Base-by-base conservation (phyloP, 129 eudicot species). In the Sambucus nigra region DNA sequence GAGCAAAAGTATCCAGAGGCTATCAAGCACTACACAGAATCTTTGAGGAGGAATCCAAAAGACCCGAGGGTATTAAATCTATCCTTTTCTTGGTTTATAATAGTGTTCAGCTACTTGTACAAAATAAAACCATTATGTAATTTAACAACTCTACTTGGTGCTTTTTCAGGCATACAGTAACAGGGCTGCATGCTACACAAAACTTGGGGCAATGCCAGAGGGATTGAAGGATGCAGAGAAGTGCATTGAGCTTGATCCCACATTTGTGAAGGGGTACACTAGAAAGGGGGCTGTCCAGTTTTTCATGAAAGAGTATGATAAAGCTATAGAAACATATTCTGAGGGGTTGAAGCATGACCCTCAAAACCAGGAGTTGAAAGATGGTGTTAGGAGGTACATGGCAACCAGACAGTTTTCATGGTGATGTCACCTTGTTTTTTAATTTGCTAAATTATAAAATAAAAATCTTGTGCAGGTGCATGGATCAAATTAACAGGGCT, bases 1-100 rank as follows among this genome's bases (percentile, higher is more conserved):
- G 88, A 86, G 68, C 87, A 76, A 74, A 86, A 86, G 70, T 92
- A 86, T 25, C 99, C 99, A 0, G 99, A 92, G 47, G 99, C 99
- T 27, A 51, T 86, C 25, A 77, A 56, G 71, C 99, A 86, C 63
- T 92, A 92, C 69, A 76, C 91, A 0, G 99, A 92, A 80, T 71
- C 99, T 9, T 63, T 92, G 57, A 77, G 70, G 76, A 80, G 99
- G 69, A 92, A 92, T 40, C 99, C 99, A 22, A 77, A 77, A 46
- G 99, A 92, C 45, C 77, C 78, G 0, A 92, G 70, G 91, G 99
- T 86, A 66, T 1, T 53, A 15, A 8, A 17, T 48, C 24, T 48
- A 14, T 23, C 27, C 0, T 46, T 6, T n/a, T 40, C 5, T n/a
- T n/a, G n/a, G n/a, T n/a, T n/a, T n/a, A n/a, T n/a, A n/a, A n/a